Evolutionary conservation across 1,284 basidiomycete genomes (phyloP), one percentile per base, ranked within the genome.

Genomic region (Vanrija pseudolonga): DNA sequence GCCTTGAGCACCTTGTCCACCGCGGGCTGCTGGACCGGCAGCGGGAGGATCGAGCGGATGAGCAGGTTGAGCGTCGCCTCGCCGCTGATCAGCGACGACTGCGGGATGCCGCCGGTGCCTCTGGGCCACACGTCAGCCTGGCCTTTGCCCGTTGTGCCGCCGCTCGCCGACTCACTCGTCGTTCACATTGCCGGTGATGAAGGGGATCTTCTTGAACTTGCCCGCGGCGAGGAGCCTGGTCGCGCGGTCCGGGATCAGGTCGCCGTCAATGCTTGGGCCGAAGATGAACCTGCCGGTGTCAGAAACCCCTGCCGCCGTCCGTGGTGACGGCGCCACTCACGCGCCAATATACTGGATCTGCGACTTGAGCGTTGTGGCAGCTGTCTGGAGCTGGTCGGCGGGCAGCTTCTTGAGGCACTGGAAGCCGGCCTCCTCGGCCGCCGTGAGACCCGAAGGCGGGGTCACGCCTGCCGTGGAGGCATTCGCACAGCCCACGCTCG

Each of bases 151-250:
- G n/a, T n/a, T n/a, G n/a, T n/a, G n/a, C n/a, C n/a, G n/a, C n/a
- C 14, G 14, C n/a, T 18, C 4, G 48, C 68, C 52, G 54, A 71
- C n/a, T n/a, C n/a, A n/a, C 68, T 76, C 74, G 52, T 76, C 74
- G 24, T 65, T 60, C 55, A 56, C 58, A 57, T 71, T 71, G 17
- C 77, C 74, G 14, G 66, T 65, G 49, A 78, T 72, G 54, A 73
- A 76, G 0, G 77, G 76, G 12, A 72, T 66, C 26, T 66, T 64
- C 0, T 66, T 63, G 50, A 74, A 71, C 36, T 60, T 46, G 19
- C 71, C 72, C 42, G 63, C 41, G 8, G 55, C 55, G 15, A 77
- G 45, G 26, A 77, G 59, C 22, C 53, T 50, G 48, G 66, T 57
- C n/a, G 76, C 67, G 4, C 64, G 64, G 26, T 63, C 63, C 12